Percentiles rank a stretch among this genome's conserved stretches.
phyloP scores from a whole-genome alignment of 495 filamentous ascomycete species.

The Schizothecium vesticola region DNA sequence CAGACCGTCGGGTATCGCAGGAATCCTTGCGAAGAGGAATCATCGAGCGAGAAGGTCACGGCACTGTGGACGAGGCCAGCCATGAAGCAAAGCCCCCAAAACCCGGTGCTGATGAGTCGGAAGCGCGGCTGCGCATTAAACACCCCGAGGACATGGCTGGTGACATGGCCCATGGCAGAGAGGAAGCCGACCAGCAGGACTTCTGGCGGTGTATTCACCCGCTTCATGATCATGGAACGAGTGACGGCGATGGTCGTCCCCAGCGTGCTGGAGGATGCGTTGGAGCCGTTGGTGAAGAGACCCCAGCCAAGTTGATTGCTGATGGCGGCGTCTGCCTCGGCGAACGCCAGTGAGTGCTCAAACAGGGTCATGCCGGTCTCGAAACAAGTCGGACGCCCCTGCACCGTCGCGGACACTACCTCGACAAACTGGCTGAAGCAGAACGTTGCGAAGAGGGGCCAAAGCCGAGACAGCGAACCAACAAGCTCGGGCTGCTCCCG shows the following conservation, averaged over 20 bases:
- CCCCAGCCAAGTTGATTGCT: slow-evolving; percentile 67
- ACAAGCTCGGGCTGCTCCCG: slow-evolving; percentile 40
- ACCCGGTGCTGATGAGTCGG: slow-evolving; percentile 74
- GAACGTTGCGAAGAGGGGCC: slow-evolving; percentile 79
- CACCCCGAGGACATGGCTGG: slow-evolving; percentile 74
- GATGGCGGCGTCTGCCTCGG: slow-evolving; percentile 86
- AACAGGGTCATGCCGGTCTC: slow-evolving; percentile 97
- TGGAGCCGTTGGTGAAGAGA: slow-evolving; percentile 45
- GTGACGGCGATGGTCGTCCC: slow-evolving; percentile 44
- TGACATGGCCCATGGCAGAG: slow-evolving; percentile 84
- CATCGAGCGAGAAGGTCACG: slow-evolving; percentile 51
- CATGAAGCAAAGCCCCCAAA: slow-evolving; percentile 91
- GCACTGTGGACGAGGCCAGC: slow-evolving; percentile 67
- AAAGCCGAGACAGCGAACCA: slow-evolving; percentile 78
- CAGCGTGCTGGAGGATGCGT: slow-evolving; percentile 36
- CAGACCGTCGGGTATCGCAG: slow-evolving; percentile 89
- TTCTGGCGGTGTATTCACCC: slow-evolving; percentile 80
- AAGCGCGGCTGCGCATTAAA: slow-evolving; percentile 70
- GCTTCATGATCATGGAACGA: slow-evolving; percentile 51
- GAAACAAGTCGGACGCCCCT: slow-evolving; percentile 69
- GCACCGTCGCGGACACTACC: slow-evolving; percentile 79
- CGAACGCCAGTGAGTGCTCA: slow-evolving; percentile 93
- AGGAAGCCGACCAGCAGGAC: slow-evolving; percentile 79
- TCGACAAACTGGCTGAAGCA: slow-evolving; percentile 86
- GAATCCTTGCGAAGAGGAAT: slow-evolving; percentile 40